Base-by-base conservation (phyloP, 192 early-diverging fungal genomes). In the Coemansia sp. region DNA sequence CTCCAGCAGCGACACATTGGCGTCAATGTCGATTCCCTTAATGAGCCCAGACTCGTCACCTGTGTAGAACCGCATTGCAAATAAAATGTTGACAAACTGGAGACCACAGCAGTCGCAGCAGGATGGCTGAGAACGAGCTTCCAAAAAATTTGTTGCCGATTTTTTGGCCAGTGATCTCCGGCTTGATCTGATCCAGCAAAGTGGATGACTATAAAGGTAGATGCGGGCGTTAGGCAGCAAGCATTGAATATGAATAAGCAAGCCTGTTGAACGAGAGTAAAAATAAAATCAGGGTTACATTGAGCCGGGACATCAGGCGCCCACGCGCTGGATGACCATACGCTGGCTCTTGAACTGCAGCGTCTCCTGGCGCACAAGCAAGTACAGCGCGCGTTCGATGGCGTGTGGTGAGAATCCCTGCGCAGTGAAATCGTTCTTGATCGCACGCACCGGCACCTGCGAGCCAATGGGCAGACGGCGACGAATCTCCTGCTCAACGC, bases 401-500 rank as follows among this genome's bases (percentile, higher is more conserved):
- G 89, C 81, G 34, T 72, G 65, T 10, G 81, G 70, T 9, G 79
- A 67, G 39, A 72, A 72, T 27, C 75, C 75, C 64, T 72, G 68
- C 9, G 53, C 64, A 26, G 58, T 38, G 43, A 90, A 77, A 60
- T 87, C 80, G 52, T 82, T 79, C 69, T 79, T 84, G 45, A 90
- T 70, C 8, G 74, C 79, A 23, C 64, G 75, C 29, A 79, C 79
- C 28, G 79, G 81, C 23, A 87, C 81, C 58, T 86, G 85, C 17
- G 88, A 90, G 41, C 96, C 96, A 46, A 94, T 84, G 5, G 93
- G 89, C 47, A 99, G 60, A 23, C 96, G 88, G 28, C 83, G 76
- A 44, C 87, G 85, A 49, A 99, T 89, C 51, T 88, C 85, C 19
- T 84, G 82, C 77, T 96, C 92, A 22, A 93, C 83, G 23, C 81